A percentile compares a stretch with the other conserved stretches of the same genome.
Conservation (phyloP, 2,329 filamentous ascomycete species). For the Pestalotiopsis sp. region DNA sequence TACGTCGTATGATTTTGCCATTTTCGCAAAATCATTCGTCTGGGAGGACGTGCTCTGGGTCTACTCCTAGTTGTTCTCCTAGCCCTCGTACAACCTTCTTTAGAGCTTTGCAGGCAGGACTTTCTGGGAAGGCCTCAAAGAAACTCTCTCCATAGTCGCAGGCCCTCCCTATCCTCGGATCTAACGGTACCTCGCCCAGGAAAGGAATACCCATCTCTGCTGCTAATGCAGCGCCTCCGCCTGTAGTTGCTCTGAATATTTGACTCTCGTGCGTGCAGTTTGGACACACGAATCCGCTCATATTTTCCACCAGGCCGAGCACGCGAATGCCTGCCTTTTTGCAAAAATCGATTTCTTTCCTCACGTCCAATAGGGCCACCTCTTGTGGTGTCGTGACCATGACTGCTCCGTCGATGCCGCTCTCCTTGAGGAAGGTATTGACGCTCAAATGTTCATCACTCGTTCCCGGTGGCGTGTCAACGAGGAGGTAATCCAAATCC, state of each 20-base stretch:
- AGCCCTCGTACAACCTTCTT: slow-evolving; percentile 78
- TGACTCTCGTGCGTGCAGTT: slow-evolving; percentile 81
- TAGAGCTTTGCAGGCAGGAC: slow-evolving; percentile 83
- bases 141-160: slow-evolving; percentile 98
- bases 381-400: slow-evolving; percentile 96
- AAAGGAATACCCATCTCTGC: slow-evolving; percentile 88
- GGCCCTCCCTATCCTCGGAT: slow-evolving; percentile 92
- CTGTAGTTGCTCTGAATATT: slow-evolving; percentile 91
- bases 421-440: slow-evolving; percentile 87
- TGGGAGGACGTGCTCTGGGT: slow-evolving; percentile 55
- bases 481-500: slow-evolving; percentile 86
- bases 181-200: slow-evolving; percentile 85
- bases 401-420: slow-evolving; percentile 90
- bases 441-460: slow-evolving; percentile 95
- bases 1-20: neutral
- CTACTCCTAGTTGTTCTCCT: slow-evolving; percentile 65
- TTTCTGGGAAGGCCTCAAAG: slow-evolving; percentile 91
- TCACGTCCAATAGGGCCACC: slow-evolving; percentile 85
- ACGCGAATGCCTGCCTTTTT: slow-evolving; percentile 89
- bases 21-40: slow-evolving; percentile 33
- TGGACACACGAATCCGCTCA: slow-evolving; percentile 95
- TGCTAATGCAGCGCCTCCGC: slow-evolving; percentile 79
- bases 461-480: slow-evolving; percentile 95
- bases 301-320: slow-evolving; percentile 93
- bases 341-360: slow-evolving; percentile 98